Conservation (phyloP, 2,329 filamentous ascomycete genomes). For the Neonectria coccinea region DNA sequence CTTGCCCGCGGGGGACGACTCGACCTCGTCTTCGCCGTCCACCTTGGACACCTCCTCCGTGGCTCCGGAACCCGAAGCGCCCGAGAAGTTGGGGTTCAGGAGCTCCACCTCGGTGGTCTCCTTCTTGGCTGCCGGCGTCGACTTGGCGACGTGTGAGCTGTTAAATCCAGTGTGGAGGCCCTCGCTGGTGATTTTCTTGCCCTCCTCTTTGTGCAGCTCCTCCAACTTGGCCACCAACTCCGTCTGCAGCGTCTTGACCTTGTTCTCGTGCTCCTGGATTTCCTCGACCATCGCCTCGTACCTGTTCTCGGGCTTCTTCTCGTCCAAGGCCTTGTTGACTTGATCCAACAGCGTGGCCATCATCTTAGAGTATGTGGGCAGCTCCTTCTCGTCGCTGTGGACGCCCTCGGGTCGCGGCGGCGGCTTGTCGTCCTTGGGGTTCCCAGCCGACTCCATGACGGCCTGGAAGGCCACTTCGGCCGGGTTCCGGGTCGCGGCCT, state of each 20-base stretch:
- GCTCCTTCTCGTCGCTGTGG: slow-evolving; percentile 77
- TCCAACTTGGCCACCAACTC: slow-evolving; percentile 80
- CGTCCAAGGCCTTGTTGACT: slow-evolving; percentile 86
- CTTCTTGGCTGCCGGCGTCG: slow-evolving; percentile 58
- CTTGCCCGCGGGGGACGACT: slow-evolving; percentile 82
- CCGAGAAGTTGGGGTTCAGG: slow-evolving; percentile 73
- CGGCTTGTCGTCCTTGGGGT: slow-evolving; percentile 79
- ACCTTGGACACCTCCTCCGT: slow-evolving; percentile 36
- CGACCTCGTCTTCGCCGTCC: slow-evolving; percentile 77
- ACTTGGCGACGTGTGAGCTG: slow-evolving; percentile 82
- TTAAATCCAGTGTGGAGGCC: slow-evolving; percentile 90
- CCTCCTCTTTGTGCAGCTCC: slow-evolving; percentile 86
- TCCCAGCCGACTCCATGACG: slow-evolving; percentile 83
- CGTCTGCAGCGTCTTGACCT: slow-evolving; percentile 82
- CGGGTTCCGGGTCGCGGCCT: slow-evolving; percentile 73
- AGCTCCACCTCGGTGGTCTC: slow-evolving; percentile 73
- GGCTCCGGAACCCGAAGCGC: slow-evolving; percentile 28
- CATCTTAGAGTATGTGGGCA: slow-evolving; percentile 95
- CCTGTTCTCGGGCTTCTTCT: slow-evolving; percentile 75
- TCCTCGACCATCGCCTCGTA: slow-evolving; percentile 83
- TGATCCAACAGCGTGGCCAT: slow-evolving; percentile 96
- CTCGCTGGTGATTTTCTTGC: slow-evolving; percentile 93
- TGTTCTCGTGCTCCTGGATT: slow-evolving; percentile 78
- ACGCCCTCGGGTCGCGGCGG: slow-evolving; percentile 82
- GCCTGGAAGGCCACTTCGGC: slow-evolving; percentile 90